Base-by-base conservation (phyloP, 345 rosid species). In the Geranium rotundifolium region DNA sequence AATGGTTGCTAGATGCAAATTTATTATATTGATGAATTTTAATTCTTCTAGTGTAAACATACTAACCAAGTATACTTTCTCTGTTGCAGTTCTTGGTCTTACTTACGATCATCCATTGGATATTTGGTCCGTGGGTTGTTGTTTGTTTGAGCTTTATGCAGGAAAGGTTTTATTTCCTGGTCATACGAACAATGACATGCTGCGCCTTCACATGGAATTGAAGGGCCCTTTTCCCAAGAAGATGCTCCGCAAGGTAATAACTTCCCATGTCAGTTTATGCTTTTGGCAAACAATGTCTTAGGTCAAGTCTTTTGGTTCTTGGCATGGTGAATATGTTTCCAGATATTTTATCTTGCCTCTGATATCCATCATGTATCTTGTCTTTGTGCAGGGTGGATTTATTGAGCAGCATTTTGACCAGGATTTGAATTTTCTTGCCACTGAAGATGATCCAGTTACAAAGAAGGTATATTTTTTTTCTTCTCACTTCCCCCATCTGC, bases 41-140 rank as follows among this genome's bases (percentile, higher is more conserved):
- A 9, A 19, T 46, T 8, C 52, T 7, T 19, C 57, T 4, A 29
- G 9, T 29, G 54, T 18, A 37, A 61, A 19, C 64, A 16, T 20
- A 52, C 2, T 52, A n/a, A 29, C 41, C 66, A 20, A 23, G 34
- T 50, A 34, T 34, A 0, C 10, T 63, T 63, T 54, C 66, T 18
- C 49, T 61, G 57, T 68, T 80, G 77, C 92, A 95, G 99, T 90
- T 88, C 95, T 95, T 62, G 99, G 99, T 63, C 81, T 95, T 70
- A 41, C 92, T 16, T 95, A 90, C 73, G 99, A 95, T 75, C 99
- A 95, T 76, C 97, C 99, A 0, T 70, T 95, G 79, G 99, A 95
- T 82, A 82, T 95, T 20, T 95, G 99, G 99, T 95, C 99, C 15
- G 97, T 95, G 41, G 99, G 99, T 58, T 95, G 99, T 85, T 90